Percentiles rank a stretch among this genome's conserved stretches.
These are phyloP conservation scores for Ceratocystis destructans DNA, from an alignment of 2,329 filamentous ascomycete genomes.

Conservation along the genomic window DNA sequence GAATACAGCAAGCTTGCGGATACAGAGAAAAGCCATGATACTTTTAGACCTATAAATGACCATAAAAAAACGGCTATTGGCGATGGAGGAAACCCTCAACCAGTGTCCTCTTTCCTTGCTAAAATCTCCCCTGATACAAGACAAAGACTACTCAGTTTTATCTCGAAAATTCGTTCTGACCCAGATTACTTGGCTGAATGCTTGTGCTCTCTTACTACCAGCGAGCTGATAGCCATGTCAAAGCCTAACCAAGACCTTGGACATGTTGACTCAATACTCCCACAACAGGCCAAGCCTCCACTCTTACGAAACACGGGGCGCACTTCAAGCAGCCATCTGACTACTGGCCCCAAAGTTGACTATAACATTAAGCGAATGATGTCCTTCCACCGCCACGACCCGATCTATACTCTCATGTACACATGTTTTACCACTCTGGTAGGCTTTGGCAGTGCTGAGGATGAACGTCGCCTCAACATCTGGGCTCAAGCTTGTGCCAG, in stretches of 20 bases:
- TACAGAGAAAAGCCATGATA: conserved; percentile 58
- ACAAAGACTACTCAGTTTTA: conserved; percentile 62
- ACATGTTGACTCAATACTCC: conserved; percentile 69
- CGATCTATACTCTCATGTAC: conserved; percentile 70
- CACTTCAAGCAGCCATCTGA: background rate
- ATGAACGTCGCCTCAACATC: conserved; percentile 62
- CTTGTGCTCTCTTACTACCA: conserved; percentile 58
- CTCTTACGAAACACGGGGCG: conserved; percentile 33
- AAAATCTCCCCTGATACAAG: conserved; percentile 63
- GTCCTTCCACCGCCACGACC: conserved; percentile 79
- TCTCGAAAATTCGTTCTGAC: conserved; percentile 72
- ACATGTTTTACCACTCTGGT: conserved; percentile 81
- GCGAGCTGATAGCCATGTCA: conserved; percentile 65
- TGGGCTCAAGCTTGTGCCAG: conserved; percentile 83
- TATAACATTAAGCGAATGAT: conserved; percentile 62
- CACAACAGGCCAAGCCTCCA: conserved; percentile 43
- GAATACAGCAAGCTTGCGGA: conserved; percentile 56
- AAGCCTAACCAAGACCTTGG: conserved; percentile 68
- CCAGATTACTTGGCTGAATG: conserved; percentile 76
- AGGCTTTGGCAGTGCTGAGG: conserved; percentile 68
- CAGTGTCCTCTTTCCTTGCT: conserved; percentile 45
- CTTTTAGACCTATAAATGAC: conserved; percentile 29
- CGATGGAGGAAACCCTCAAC: too few species aligned
- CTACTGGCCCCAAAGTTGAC: conserved; percentile 26
- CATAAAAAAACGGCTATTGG: conserved; percentile 26